Conservation (phyloP, 2,329 filamentous ascomycete genomes). For the Penicillium sp. region DNA sequence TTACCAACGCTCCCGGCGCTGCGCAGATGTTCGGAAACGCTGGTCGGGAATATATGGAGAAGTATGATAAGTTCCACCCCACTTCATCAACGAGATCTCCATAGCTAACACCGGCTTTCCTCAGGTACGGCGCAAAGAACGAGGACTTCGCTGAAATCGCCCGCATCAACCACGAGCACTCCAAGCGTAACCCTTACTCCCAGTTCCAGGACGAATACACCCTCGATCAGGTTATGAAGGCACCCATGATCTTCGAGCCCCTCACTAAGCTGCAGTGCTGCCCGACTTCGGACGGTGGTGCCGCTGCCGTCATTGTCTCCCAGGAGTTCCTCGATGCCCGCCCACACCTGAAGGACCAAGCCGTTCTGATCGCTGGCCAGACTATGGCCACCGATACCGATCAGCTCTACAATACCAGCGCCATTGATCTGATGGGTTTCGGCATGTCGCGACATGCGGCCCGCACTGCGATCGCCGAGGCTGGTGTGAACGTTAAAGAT, state of each 20-base stretch:
- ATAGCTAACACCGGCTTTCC: neutral
- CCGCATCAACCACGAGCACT: conserved; percentile 89
- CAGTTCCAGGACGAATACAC: conserved; percentile 94
- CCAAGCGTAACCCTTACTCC: conserved; percentile 91
- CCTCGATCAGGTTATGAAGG: conserved; percentile 73
- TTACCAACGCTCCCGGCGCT: conserved; percentile 79
- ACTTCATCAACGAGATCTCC: neutral
- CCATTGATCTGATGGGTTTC: conserved; percentile 88
- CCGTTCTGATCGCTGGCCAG: conserved; percentile 88
- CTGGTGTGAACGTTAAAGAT: conserved; percentile 63
- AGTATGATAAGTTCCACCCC: conserved; percentile 62
- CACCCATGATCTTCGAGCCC: conserved; percentile 78
- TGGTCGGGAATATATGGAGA: conserved; percentile 91
- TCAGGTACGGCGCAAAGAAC: conserved; percentile 73
- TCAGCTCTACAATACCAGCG: conserved; percentile 71
- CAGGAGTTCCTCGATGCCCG: conserved; percentile 83
- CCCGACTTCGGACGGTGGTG: conserved; percentile 89
- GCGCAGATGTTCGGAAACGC: conserved; percentile 97
- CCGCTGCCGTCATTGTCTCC: conserved; percentile 84
- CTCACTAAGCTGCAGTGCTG: conserved; percentile 99
- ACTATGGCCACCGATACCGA: conserved; percentile 81
- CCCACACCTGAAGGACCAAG: conserved; percentile 77
- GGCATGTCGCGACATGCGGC: conserved; percentile 77
- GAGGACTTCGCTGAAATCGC: conserved; percentile 95
- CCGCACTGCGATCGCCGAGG: conserved; percentile 68